Evolutionary conservation across 257 asterid species (phyloP), one percentile per base, ranked within the genome.

Genomic region (Ophiorrhiza pumila): DNA sequence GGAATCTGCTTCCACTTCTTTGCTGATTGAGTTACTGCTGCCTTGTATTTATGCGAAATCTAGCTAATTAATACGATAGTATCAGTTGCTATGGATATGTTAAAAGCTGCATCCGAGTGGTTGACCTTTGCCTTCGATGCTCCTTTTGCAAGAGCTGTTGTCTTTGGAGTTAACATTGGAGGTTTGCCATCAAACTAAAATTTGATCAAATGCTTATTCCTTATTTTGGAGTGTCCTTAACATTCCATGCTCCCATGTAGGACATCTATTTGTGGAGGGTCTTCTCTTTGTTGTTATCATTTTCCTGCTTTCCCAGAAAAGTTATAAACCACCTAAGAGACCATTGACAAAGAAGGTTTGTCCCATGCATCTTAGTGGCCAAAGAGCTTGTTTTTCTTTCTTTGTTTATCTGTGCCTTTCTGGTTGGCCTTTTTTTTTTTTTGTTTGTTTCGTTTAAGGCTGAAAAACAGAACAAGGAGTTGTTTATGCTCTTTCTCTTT

Each of bases 271-370:
- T 67, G 86, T 94, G 77, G 99, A 94, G 83, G 97, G 95, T 68
- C 88, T 91, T 84, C 97, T 94, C 72, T 74, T 94, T 29, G 88
- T 94, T 53, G 97, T 91, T 71, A 91, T 94, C 71, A 82, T 89
- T 78, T 89, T 85, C 81, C 92, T 94, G 77, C 85, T 94, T 14
- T 86, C 96, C 18, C 97, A 90, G 76, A 91, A 88, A 74, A 91
- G 97, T 87, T 94, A 94, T 80, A 90, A 87, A 83, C 99, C 99
- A 72, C 99, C 99, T 49, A 94, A 94, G 83, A 90, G 96, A 77
- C 99, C 99, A 57, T 71, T 94, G 81, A 91, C 97, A 22, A 71
- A 85, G 81, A 91, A 86, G 99, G 99, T 93, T 69, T 58, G 78
- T 57, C 41, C 14, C 25, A 20, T 42, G 43, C 18, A 31, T 55